These are phyloP conservation scores for Fistulinella cinereoalba DNA, from an alignment of 1,284 basidiomycete species.

Conservation along the genomic window DNA sequence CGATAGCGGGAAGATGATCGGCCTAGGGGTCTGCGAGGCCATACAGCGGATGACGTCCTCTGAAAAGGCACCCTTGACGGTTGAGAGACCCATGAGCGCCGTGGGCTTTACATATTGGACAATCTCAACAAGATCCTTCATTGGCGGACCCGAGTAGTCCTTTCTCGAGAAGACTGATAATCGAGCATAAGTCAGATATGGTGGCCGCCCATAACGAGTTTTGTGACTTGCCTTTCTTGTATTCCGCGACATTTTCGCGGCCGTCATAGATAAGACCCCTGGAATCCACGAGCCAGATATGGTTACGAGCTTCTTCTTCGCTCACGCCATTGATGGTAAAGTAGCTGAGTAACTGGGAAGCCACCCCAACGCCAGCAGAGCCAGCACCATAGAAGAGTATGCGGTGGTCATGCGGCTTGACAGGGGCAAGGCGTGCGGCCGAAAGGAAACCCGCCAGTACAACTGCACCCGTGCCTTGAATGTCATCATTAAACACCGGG, in stretches of 20 bases:
- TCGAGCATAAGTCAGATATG: background rate
- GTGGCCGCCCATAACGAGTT: background rate
- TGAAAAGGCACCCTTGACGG: slow-evolving; percentile 81
- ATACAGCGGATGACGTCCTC: slow-evolving; percentile 76
- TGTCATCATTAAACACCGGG: slow-evolving; percentile 89
- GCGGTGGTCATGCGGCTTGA: slow-evolving; percentile 71
- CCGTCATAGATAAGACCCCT: slow-evolving; percentile 78
- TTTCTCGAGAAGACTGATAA: slow-evolving; percentile 74
- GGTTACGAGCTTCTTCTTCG: slow-evolving; percentile 72
- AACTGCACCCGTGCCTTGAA: slow-evolving; percentile 88
- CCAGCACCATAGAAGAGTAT: slow-evolving; percentile 93
- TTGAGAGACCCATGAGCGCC: slow-evolving; percentile 88
- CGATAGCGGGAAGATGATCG: slow-evolving; percentile 95
- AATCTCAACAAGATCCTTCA: slow-evolving; percentile 76
- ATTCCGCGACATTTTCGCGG: slow-evolving; percentile 65
- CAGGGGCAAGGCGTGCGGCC: slow-evolving; percentile 76
- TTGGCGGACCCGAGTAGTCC: slow-evolving; percentile 75
- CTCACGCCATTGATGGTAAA: slow-evolving; percentile 78
- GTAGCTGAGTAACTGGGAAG: slow-evolving; percentile 85
- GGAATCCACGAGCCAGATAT: slow-evolving; percentile 86
- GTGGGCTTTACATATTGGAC: slow-evolving; percentile 88
- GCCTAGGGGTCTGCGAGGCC: slow-evolving; percentile 81
- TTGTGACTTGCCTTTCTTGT: slow-evolving; percentile 69
- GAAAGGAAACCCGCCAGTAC: slow-evolving; percentile 90
- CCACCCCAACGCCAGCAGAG: slow-evolving; percentile 87